phyloP scores from a whole-genome alignment of 2,329 filamentous ascomycete species.

The Hymenoscyphus fructigenus region DNA sequence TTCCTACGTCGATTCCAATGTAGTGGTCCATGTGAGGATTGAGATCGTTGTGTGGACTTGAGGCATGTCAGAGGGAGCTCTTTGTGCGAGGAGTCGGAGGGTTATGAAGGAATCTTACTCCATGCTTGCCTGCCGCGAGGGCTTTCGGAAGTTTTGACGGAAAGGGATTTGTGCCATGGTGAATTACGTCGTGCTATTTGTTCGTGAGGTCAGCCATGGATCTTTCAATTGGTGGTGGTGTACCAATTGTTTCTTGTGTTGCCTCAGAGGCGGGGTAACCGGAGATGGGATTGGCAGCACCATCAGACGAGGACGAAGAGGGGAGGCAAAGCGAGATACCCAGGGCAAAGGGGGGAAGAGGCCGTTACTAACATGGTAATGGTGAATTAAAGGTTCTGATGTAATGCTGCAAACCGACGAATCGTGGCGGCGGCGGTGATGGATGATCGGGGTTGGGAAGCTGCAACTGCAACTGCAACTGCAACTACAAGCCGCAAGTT shows the following conservation, averaged over 20 bases:
- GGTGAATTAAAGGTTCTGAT: background rate
- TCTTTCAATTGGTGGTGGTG: conserved; percentile 17
- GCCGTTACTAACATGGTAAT: background rate
- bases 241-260: background rate
- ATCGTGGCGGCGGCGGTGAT: background rate
- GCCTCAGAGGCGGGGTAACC: background rate
- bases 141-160: conserved; percentile 33
- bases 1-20: conserved; percentile 94
- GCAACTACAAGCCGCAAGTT: background rate
- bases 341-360: background rate
- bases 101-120: conserved; percentile 27
- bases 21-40: conserved; percentile 53
- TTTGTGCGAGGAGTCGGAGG: background rate
- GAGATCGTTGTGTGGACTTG: conserved; percentile 37
- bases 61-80: conserved; percentile 11
- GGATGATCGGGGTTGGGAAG: background rate
- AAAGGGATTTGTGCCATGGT: conserved; percentile 31
- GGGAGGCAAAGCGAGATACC: background rate
- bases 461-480: background rate
- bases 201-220: conserved; percentile 18
- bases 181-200: conserved; percentile 15
- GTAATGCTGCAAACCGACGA: background rate
- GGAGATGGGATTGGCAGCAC: background rate
- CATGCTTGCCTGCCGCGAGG: conserved; percentile 36
- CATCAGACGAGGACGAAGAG: background rate